phyloP scores from a whole-genome alignment of 164 flowering plant genomes.

The Malania oleifera region DNA sequence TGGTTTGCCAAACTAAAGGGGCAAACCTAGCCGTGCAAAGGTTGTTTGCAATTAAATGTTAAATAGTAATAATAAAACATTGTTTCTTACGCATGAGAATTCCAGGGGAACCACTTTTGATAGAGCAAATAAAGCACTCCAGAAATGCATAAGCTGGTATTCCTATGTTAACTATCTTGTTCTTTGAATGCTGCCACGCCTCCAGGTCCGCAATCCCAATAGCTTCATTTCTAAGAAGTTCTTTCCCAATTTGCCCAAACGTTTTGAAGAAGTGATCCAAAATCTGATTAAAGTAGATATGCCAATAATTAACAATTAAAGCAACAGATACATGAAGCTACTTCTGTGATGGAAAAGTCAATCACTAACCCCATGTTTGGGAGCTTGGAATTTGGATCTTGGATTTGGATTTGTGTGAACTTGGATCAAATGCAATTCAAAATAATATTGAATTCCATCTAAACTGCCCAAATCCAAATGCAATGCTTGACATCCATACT shows the following conservation, averaged over 20 bases:
- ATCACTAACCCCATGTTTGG: no score
- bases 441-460: no score
- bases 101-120: conserved; percentile 33
- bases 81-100: conserved; percentile 39
- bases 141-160: conserved; percentile 37
- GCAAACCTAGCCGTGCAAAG: background rate
- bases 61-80: background rate
- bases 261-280: conserved; percentile 32
- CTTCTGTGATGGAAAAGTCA: background rate
- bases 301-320: background rate
- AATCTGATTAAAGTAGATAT: conserved; percentile 1
- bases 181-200: conserved; percentile 31
- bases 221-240: conserved; percentile 26
- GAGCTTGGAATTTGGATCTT: no score
- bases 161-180: conserved; percentile 32
- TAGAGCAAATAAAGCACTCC: conserved; percentile 34
- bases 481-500: no score
- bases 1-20: background rate
- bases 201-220: conserved; percentile 22
- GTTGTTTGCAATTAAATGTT: background rate
- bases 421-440: no score
- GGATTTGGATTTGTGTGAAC: no score
- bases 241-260: conserved; percentile 24
- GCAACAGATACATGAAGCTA: background rate
- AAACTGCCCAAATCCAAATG: no score